These are phyloP conservation scores for Stromatinia cepivora DNA, from an alignment of 2,329 filamentous ascomycete genomes.

Conservation along the genomic window DNA sequence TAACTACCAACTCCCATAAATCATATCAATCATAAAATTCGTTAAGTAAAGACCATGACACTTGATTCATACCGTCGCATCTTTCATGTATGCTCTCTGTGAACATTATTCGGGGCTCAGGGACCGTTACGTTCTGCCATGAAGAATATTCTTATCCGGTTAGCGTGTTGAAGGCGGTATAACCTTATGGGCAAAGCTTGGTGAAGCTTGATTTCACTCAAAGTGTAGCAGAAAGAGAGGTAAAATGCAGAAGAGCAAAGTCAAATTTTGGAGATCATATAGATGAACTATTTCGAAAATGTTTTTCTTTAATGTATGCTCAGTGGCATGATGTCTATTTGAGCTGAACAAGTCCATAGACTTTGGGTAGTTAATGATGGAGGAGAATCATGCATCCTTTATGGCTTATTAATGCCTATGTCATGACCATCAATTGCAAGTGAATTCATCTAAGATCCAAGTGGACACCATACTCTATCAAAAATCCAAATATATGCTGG, in stretches of 20 bases:
- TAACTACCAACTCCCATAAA: slow-evolving; percentile 1
- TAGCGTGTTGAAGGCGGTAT: background rate
- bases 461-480: background rate
- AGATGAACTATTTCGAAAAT: background rate
- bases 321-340: background rate
- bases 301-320: background rate
- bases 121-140: slow-evolving; percentile 6
- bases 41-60: slow-evolving; percentile 7
- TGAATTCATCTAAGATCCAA: background rate
- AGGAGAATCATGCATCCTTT: background rate
- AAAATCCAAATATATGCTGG: too few species aligned
- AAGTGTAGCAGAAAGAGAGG: background rate
- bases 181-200: background rate
- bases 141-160: background rate
- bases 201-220: background rate
- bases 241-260: background rate
- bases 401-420: background rate
- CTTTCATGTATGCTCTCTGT: background rate
- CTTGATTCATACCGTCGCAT: slow-evolving; percentile 10
- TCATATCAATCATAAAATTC: slow-evolving; percentile 19
- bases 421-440: background rate
- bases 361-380: background rate
- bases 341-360: background rate
- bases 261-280: background rate
- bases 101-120: slow-evolving; percentile 6